These are phyloP conservation scores for Prinsepia uniflora DNA, from an alignment of 306 rosid species.

Conservation along the genomic window DNA sequence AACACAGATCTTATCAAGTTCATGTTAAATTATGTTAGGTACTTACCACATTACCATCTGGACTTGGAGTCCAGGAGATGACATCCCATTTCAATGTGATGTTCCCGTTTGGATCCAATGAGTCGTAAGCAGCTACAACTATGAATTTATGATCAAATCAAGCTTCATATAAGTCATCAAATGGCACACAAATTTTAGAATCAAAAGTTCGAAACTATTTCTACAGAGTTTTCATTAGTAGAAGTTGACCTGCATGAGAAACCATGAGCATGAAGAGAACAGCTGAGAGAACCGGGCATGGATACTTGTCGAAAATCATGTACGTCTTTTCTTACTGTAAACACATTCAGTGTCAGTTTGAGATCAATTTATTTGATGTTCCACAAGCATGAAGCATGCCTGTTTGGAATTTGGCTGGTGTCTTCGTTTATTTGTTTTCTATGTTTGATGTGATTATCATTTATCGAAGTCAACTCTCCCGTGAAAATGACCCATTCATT, in stretches of 20 bases:
- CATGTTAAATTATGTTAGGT: not conserved
- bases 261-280: slow-evolving; percentile 32
- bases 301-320: slow-evolving; percentile 5
- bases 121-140: slow-evolving; percentile 47
- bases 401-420: not conserved
- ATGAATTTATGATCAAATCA: too few species aligned
- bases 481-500: not conserved
- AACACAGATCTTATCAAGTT: not conserved
- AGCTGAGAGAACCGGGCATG: slow-evolving; percentile 12
- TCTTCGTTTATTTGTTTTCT: not conserved
- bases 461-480: not conserved
- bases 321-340: not conserved
- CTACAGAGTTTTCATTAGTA: not conserved
- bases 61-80: slow-evolving; percentile 58
- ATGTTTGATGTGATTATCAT: not conserved
- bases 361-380: not conserved
- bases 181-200: not conserved
- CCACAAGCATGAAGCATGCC: not conserved
- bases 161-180: too few species aligned
- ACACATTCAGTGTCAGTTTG: not conserved
- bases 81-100: slow-evolving; percentile 72
- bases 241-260: slow-evolving; percentile 41
- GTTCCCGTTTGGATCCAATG: slow-evolving; percentile 64
- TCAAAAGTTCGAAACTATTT: not conserved
- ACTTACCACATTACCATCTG: slow-evolving; percentile 60